Evolutionary conservation across 2,329 filamentous ascomycete species (phyloP).

Genomic region (Helotiales sp.): DNA sequence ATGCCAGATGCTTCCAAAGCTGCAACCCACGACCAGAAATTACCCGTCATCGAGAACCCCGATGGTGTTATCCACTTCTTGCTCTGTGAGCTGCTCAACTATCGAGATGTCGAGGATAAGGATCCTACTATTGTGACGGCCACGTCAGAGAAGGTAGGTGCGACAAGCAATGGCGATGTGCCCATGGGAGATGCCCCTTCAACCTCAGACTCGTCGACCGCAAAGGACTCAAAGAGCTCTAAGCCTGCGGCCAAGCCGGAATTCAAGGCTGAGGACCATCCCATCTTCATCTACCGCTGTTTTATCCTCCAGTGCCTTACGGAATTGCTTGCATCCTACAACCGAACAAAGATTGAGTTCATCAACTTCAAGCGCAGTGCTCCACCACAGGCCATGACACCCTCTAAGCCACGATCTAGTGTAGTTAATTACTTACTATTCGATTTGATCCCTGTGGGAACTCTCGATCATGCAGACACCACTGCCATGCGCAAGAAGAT

Average conservation of each 20-base stretch:
- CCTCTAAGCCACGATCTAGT: conserved; percentile 89
- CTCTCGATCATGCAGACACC: conserved; percentile 70
- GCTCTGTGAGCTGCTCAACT: conserved; percentile 86
- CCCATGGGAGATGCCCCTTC: conserved; percentile 25
- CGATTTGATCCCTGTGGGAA: conserved; percentile 67
- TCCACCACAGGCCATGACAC: conserved; percentile 75
- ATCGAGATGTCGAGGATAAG: conserved; percentile 89
- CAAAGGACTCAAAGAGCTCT: conserved; percentile 24
- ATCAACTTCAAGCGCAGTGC: conserved; percentile 98
- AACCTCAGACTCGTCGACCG: conserved; percentile 35
- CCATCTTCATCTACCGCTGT: conserved; percentile 94
- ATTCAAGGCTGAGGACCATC: conserved; percentile 91
- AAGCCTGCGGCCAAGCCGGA: conserved; percentile 69
- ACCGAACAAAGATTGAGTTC: conserved; percentile 94
- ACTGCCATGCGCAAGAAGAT: conserved; percentile 79
- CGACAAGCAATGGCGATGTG: conserved; percentile 28
- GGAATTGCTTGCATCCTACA: conserved; percentile 89
- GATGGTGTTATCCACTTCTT: conserved; percentile 96
- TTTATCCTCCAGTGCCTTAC: conserved; percentile 91
- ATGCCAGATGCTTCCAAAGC: conserved; percentile 66
- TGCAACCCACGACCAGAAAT: conserved; percentile 64
- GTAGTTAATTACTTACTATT: conserved; percentile 93
- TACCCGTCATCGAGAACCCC: conserved; percentile 84
- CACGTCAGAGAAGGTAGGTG: conserved; percentile 17
- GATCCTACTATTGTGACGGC: conserved; percentile 45